phyloP scores from a whole-genome alignment of 768 basidiomycete genomes.

The Lyophyllum atratum region DNA sequence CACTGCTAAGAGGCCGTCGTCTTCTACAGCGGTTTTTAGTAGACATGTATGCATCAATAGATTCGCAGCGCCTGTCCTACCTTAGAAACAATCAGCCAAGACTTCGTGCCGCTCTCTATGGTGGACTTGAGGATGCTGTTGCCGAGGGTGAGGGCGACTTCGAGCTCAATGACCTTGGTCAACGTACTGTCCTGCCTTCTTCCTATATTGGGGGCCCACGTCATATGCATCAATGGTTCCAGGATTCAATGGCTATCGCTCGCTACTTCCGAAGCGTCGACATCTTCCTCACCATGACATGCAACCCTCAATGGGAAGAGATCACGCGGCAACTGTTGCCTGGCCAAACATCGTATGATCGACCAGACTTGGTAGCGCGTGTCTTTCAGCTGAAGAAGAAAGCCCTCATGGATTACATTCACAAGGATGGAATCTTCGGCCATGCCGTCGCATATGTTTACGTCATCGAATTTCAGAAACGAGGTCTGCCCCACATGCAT shows the following conservation, averaged over 20 bases:
- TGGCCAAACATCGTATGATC: conserved; percentile 31
- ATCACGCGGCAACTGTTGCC: conserved; percentile 35
- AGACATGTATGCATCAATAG: conserved; percentile 39
- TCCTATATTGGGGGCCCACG: conserved; percentile 33
- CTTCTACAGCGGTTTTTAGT: conserved; percentile 41
- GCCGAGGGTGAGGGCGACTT: conserved; percentile 13
- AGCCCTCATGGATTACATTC: conserved; percentile 35
- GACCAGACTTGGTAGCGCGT: conserved; percentile 38
- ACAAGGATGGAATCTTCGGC: conserved; percentile 42
- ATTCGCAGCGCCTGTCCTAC: conserved; percentile 34
- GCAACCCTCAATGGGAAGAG: conserved; percentile 45
- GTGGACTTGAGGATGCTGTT: conserved; percentile 31
- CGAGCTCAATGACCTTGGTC: conserved; percentile 28
- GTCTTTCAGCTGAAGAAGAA: conserved; percentile 48
- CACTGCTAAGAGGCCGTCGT: conserved; percentile 31
- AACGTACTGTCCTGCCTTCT: conserved; percentile 35
- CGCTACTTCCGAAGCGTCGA: conserved; percentile 33
- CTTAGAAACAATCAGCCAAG: conserved; percentile 26
- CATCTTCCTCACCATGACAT: conserved; percentile 48
- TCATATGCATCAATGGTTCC: conserved; percentile 39
- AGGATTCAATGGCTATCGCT: conserved; percentile 43
- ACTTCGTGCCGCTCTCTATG: conserved; percentile 33
- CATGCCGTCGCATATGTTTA: conserved; percentile 43
- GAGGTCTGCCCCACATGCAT: conserved; percentile 58
- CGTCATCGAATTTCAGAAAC: conserved; percentile 60